Base-by-base conservation (phyloP, 768 basidiomycete genomes). In the Leucocoprinus birnbaumii region DNA sequence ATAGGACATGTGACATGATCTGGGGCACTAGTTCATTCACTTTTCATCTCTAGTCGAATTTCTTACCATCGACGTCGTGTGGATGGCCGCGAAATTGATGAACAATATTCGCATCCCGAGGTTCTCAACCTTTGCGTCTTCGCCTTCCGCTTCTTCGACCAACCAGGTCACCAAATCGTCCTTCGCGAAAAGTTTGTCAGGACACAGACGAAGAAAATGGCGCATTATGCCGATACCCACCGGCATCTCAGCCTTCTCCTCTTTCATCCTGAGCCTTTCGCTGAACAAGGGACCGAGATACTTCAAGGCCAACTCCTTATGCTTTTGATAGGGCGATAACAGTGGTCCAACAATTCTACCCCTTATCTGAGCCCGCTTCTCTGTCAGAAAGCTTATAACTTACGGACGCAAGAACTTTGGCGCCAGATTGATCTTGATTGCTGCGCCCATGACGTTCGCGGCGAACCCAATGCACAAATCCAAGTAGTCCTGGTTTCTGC, bases 141-240 rank as follows among this genome's bases (percentile, higher is more conserved):
- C 51, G 3, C 62, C 63, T 14, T 66, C 54, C 0, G 73, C 73
- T 13, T 62, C 63, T 18, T 73, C 73, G 25, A 78, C 63, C 16
- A 76, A 62, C 76, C 76, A 79, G 22, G 68, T 66, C 1, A 79
- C 63, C 21, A 78, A 53, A 53, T 80, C 77, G 51, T 72, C 70
- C 78, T 77, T 31, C 11, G 13, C 9, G n/a, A 14, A 7, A 5
- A 13, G 13, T 35, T 14, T n/a, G 38, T 38, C 38, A 31, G 11
- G 38, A 38, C 38, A 11, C 16, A 11, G 13, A n/a, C 8, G n/a
- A 7, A 38, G 4, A 3, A 31, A 3, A 38, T 3, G 4, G n/a
- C n/a, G 3, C 9, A n/a, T n/a, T n/a, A 38, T 6, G 13, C n/a
- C 38, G n/a, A 24, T 45, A 55, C 61, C 27, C 25, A 68, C 67